phyloP scores from a whole-genome alignment of 495 filamentous ascomycete species.

The Hypoxylon cercidicola region DNA sequence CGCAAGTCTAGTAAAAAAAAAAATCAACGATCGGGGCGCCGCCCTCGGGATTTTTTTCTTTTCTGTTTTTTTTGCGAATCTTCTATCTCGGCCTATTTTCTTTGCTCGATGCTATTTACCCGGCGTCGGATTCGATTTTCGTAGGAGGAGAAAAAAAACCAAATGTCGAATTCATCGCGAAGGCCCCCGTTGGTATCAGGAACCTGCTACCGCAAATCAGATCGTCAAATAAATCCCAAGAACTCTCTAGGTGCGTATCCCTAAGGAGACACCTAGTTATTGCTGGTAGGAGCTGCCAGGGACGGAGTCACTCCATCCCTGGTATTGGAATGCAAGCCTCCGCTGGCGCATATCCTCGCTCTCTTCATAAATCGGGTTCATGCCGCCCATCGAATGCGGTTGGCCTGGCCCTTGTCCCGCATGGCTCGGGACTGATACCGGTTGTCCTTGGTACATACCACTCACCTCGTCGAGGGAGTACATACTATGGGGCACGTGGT shows the following conservation, averaged over 20 bases:
- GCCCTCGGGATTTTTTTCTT: not conserved
- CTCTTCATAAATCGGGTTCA: constrained; percentile 18
- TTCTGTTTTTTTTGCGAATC: constrained; percentile 3
- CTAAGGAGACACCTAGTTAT: not conserved
- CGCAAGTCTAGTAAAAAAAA: no score
- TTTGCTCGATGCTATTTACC: no score
- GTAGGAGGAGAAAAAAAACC: no score
- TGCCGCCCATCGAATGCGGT: not conserved
- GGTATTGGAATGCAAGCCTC: constrained; percentile 12
- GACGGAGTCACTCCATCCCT: constrained; percentile 5
- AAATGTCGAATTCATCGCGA: no score
- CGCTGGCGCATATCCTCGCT: constrained; percentile 9
- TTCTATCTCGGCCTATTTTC: no score
- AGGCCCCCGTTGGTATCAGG: no score
- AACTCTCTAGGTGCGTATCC: constrained; percentile 1
- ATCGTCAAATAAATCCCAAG: not conserved
- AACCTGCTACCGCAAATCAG: no score
- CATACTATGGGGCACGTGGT: not conserved
- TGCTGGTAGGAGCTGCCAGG: constrained; percentile 7
- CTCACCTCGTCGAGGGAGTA: constrained; percentile 19
- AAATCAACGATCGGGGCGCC: not conserved
- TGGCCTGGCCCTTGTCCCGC: not conserved
- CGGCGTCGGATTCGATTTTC: no score
- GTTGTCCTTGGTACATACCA: constrained; percentile 23
- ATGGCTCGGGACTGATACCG: not conserved